Evolutionary conservation across 768 basidiomycete genomes (phyloP).

Genomic region (Hericium erinaceus): DNA sequence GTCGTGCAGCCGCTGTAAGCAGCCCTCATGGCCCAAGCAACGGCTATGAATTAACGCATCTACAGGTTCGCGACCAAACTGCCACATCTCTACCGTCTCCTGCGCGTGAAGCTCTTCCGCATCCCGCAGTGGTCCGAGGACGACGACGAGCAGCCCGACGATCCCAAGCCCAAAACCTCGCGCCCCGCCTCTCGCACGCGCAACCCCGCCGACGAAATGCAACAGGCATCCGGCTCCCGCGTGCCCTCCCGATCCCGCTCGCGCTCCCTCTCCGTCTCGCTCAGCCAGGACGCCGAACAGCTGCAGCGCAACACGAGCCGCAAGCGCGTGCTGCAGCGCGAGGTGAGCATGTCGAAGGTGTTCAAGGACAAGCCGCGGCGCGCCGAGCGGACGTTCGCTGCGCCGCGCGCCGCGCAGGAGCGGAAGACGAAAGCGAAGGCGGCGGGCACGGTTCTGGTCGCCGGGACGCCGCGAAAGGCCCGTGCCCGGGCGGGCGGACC

Average conservation of each 20-base stretch:
- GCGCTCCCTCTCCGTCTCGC: conserved; percentile 48
- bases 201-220: conserved; percentile 4
- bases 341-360: conserved; percentile 62
- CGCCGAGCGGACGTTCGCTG: background rate
- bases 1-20: conserved; percentile 56
- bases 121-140: conserved; percentile 8
- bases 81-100: conserved; percentile 12
- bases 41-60: no score
- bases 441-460: conserved; percentile 16
- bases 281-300: conserved; percentile 49
- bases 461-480: conserved; percentile 17
- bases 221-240: conserved; percentile 42
- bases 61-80: background rate
- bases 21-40: background rate
- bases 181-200: background rate
- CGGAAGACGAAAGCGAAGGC: background rate
- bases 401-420: conserved; percentile 10
- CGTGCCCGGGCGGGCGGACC: background rate
- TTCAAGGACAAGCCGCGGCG: conserved; percentile 41
- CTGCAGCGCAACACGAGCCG: conserved; percentile 29
- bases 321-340: conserved; percentile 49
- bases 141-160: conserved; percentile 2
- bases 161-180: background rate
- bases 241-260: conserved; percentile 21
- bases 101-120: conserved; percentile 14